Conservation (phyloP, 345 rosid genomes). For the Raphanus sativus region DNA sequence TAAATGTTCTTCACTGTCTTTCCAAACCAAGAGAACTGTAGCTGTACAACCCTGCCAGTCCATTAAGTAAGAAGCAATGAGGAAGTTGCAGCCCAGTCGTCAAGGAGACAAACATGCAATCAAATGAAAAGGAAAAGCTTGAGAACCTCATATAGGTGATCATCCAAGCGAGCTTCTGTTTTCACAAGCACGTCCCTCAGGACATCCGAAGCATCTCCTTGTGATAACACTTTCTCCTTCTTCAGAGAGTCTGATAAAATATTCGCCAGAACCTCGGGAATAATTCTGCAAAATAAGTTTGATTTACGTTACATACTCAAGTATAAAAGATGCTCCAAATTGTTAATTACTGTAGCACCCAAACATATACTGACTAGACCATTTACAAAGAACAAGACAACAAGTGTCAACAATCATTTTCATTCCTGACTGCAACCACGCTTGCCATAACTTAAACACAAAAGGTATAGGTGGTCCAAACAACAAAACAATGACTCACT, state of each 20-base stretch:
- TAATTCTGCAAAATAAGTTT: conserved; percentile 52
- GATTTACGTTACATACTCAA: conserved; percentile 4
- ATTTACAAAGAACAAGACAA: conserved; percentile 16
- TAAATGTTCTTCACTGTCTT: conserved; percentile 47
- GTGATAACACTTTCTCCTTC: conserved; percentile 68
- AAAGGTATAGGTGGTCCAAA: not conserved
- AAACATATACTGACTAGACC: conserved; percentile 15
- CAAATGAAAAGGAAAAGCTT: conserved; percentile 12
- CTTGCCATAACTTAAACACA: conserved; percentile 12
- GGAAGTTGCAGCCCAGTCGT: conserved; percentile 19
- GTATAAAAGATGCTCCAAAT: conserved; percentile 17
- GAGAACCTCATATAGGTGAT: conserved; percentile 76
- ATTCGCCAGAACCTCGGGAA: conserved; percentile 71
- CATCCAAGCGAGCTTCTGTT: conserved; percentile 83
- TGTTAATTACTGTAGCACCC: conserved; percentile 6
- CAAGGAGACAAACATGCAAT: conserved; percentile 18
- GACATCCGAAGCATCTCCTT: conserved; percentile 78
- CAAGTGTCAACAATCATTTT: conserved; percentile 13
- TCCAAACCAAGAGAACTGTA: conserved; percentile 90
- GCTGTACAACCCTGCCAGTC: conserved; percentile 88
- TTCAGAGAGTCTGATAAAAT: conserved; percentile 67
- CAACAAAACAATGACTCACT: conserved; percentile 54
- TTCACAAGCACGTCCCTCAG: conserved; percentile 70
- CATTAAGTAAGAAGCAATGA: conserved; percentile 7
- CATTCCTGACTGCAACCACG: conserved; percentile 7